Base-by-base conservation (phyloP, 1,284 basidiomycete genomes). In the Mycena citricolor region DNA sequence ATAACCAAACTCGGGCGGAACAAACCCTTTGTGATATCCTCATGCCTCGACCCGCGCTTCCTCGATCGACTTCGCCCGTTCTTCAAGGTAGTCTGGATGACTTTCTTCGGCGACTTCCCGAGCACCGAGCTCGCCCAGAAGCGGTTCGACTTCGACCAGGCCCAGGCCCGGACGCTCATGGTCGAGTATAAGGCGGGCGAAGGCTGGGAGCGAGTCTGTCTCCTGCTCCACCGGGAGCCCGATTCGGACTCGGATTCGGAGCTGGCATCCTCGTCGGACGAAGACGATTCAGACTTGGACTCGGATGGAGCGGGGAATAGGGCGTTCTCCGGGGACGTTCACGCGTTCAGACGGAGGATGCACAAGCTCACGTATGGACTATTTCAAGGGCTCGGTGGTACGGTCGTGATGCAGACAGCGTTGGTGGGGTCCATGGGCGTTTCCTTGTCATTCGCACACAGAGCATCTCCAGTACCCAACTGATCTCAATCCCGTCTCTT, bases 351-450 rank as follows among this genome's bases (percentile, higher is more conserved):
- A 26, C 37, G 41, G 28, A 40, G 38, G 32, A 49, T 49, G 47
- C 33, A 49, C 19, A 40, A 44, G 20, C 31, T 49, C n/a, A 49
- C 47, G 12, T 44, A 49, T 26, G 47, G 42, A 12, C 42, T 49
- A 3, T 49, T 49, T 22, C 47, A 49, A 14, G 42, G 47, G 30
- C 19, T 49, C 12, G 47, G 47, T 5, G 42, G 47, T 14, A 49
- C 47, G 16, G 47, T 49, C n/a, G 47, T 49, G 33, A 49, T 49
- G 47, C 47, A 49, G 42, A 40, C 37, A 20, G 47, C 42, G n/a
- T 25, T 40, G n/a, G 47, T 49, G 37, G 47, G 47, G 4, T 44
- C 47, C 33, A 42, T 49, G 32, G 47, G 47, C 12, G 36, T 49
- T 36, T 49, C 47, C 8, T 39, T 49, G 30, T 49, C 42, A 8